Base-by-base conservation (phyloP, 805 yeast species). In the Martiniozyma abietophila region DNA sequence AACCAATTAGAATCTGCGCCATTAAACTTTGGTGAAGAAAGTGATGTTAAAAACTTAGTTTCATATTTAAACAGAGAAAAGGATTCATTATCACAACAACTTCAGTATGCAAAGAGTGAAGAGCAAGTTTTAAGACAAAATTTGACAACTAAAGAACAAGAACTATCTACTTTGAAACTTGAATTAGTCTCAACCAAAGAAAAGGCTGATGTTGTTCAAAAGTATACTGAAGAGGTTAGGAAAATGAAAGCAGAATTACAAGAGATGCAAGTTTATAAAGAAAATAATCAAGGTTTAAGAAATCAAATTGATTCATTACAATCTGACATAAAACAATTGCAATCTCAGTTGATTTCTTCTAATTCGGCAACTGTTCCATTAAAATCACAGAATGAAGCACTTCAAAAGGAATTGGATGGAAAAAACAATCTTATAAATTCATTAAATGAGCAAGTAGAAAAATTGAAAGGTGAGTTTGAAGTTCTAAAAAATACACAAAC, bases 21-120 rank as follows among this genome's bases (percentile, higher is more conserved):
- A 14, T 27, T 35, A 4, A 31, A 42, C 5, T 36, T 39, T 19
- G 34, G 34, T 22, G 47, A 42, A 4, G 39, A 39, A n/a, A 54
- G 48, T 26, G 67, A 63, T 32, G 48, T 67, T 43, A 63, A 66
- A 26, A 76, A 77, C 42, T 66, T 84, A 18, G 58, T 85, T 23
- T 51, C 65, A 2, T 76, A 69, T 46, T 59, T 85, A 38, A 76
- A 88, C 29, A 74, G 79, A 41, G 94, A 83, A 44, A 80, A 78
- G 47, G 94, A 85, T 42, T 62, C 77, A 4, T 64, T 76, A 1
- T 78, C 74, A 31, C 67, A 75, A 7, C 80, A 76, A 45, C 59
- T 74, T 20, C 72, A 70, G 29, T 58, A 62, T 25, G 54, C 69
- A 4, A 51, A 57, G 8, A 71, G 74, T 38, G 92, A 81, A 45